A percentile compares a stretch with the other conserved stretches of the same genome.
These are phyloP conservation scores for Euclidium syriacum DNA, from an alignment of 345 rosid species.

Conservation along the genomic window DNA sequence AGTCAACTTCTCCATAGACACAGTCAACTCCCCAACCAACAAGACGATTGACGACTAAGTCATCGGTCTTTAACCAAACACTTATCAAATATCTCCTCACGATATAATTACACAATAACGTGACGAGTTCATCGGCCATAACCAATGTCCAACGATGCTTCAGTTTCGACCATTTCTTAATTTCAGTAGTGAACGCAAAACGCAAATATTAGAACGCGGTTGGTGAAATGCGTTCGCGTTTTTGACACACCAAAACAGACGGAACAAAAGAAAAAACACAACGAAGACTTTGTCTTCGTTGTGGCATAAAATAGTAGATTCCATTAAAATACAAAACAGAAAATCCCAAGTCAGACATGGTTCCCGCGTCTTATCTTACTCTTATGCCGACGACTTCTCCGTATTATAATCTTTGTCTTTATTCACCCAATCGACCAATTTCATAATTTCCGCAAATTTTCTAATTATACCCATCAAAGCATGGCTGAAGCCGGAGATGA, in stretches of 20 bases:
- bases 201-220: constrained; percentile 1
- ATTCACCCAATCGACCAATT: constrained; percentile 7
- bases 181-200: neutral
- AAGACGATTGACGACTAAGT: no score
- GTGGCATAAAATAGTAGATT: neutral
- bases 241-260: neutral
- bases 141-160: neutral
- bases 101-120: no score
- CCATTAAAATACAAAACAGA: constrained; percentile 22
- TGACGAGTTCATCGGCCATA: neutral
- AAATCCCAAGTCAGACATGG: constrained; percentile 29
- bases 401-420: constrained; percentile 25
- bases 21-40: no score
- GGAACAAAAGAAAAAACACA: neutral
- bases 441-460: neutral
- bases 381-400: constrained; percentile 16
- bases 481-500: constrained; percentile 73
- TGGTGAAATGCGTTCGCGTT: constrained; percentile 7
- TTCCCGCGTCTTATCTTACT: constrained; percentile 31
- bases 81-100: no score
- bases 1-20: no score
- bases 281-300: constrained; percentile 13
- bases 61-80: no score
- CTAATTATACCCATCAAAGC: neutral
- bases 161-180: neutral